Conservation (phyloP, 2,329 filamentous ascomycete species). For the Alternaria consortialis region DNA sequence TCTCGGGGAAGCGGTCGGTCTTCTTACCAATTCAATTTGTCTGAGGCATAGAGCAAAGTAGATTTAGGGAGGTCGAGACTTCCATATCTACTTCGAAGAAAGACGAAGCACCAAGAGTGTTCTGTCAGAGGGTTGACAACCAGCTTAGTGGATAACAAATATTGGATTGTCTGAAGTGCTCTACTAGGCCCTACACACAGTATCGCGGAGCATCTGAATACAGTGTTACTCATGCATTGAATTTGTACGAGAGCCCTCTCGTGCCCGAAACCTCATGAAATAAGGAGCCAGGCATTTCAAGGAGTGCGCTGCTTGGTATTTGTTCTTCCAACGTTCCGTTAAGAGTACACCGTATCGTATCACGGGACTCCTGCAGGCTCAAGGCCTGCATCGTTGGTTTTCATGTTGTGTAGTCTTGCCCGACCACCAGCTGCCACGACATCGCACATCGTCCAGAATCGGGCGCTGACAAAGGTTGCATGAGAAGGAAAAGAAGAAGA, state of each 20-base stretch:
- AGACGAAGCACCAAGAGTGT: neutral
- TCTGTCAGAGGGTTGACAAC: no score
- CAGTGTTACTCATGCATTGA: neutral
- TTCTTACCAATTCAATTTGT: neutral
- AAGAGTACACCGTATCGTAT: slow-evolving; percentile 48
- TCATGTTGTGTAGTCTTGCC: slow-evolving; percentile 11
- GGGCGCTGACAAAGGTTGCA: neutral
- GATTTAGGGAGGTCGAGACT: neutral
- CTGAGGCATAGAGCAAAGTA: neutral
- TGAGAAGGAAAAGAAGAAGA: neutral
- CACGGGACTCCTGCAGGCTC: slow-evolving; percentile 54
- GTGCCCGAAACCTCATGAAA: neutral
- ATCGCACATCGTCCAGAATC: neutral
- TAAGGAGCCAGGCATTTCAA: neutral
- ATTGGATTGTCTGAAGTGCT: no score
- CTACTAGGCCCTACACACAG: no score
- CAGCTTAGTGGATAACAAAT: no score
- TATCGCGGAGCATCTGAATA: neutral
- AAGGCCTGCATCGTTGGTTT: slow-evolving; percentile 56
- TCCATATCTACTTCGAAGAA: neutral
- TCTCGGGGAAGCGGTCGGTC: neutral
- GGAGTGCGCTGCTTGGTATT: slow-evolving; percentile 19
- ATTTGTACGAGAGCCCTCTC: neutral
- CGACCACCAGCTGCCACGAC: neutral
- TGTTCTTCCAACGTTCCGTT: slow-evolving; percentile 60